Percentiles rank a stretch among this genome's conserved stretches.
These are phyloP conservation scores for Marsdenia floribunda DNA, from an alignment of 257 asterid species.

Conservation along the genomic window DNA sequence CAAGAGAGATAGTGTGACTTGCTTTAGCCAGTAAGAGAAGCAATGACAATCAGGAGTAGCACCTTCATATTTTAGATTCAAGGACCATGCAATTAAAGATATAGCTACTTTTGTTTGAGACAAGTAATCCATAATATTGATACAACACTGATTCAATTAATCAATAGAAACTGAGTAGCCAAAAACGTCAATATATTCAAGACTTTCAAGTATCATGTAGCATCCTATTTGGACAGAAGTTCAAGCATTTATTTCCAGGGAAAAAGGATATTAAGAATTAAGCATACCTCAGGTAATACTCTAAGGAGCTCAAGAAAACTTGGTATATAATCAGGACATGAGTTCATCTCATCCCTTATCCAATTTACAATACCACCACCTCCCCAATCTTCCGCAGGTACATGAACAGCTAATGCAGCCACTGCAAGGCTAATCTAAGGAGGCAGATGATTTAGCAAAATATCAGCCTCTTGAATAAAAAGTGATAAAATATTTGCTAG, in stretches of 20 bases:
- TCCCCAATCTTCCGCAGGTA: conserved; percentile 92
- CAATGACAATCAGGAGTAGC: background rate
- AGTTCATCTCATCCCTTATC: conserved; percentile 85
- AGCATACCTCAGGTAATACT: conserved; percentile 92
- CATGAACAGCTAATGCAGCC: conserved; percentile 98
- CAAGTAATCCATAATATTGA: background rate
- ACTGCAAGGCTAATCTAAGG: conserved; percentile 98
- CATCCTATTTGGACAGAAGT: background rate
- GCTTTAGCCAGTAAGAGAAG: background rate
- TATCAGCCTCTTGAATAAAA: conserved; percentile 11
- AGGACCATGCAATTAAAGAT: background rate
- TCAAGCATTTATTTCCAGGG: conserved; percentile 5
- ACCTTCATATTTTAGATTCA: background rate
- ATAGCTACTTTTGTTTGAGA: background rate
- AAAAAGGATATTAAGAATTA: conserved; percentile 6
- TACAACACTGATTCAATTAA: background rate
- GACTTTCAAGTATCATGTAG: background rate
- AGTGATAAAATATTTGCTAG: conserved; percentile 5
- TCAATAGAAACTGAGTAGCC: background rate
- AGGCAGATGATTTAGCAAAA: conserved; percentile 41
- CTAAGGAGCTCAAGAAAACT: conserved; percentile 95
- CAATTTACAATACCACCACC: conserved; percentile 88
- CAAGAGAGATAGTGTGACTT: background rate
- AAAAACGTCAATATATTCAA: background rate
- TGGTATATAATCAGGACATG: conserved; percentile 82